Evolutionary conservation across 305 asterid species (phyloP).

Genomic region (Fraxinus floribunda): DNA sequence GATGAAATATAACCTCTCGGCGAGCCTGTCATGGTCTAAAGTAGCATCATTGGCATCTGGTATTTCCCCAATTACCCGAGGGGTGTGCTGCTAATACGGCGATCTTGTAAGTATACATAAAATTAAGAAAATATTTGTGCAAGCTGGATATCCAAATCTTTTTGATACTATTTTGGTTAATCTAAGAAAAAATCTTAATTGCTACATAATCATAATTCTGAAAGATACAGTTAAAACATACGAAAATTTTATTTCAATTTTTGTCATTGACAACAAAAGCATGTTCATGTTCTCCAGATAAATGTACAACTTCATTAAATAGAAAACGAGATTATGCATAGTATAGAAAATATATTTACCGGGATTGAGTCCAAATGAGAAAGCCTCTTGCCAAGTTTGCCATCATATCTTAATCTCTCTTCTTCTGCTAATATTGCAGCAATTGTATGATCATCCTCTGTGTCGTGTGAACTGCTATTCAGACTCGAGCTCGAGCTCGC

Average conservation of each 20-base stretch:
- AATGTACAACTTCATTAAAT: slow-evolving; percentile 19
- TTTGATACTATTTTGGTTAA: background rate
- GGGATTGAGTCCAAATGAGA: slow-evolving; percentile 92
- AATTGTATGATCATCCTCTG: slow-evolving; percentile 93
- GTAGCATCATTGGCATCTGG: slow-evolving; percentile 85
- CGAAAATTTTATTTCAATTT: background rate
- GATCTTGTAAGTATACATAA: slow-evolving; percentile 33
- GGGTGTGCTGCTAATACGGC: slow-evolving; percentile 76
- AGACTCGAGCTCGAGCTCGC: slow-evolving; percentile 70
- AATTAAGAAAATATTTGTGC: background rate
- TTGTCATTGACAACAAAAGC: slow-evolving; percentile 13
- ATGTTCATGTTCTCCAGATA: slow-evolving; percentile 13
- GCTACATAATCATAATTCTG: background rate
- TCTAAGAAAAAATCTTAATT: background rate
- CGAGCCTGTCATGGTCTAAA: slow-evolving; percentile 79
- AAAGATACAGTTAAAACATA: background rate
- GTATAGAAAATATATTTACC: slow-evolving; percentile 35
- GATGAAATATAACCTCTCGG: slow-evolving; percentile 57
- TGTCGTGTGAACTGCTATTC: slow-evolving; percentile 67
- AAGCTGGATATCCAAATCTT: background rate
- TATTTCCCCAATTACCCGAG: slow-evolving; percentile 69
- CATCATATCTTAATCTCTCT: slow-evolving; percentile 42
- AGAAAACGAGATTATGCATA: background rate
- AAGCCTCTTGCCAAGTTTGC: slow-evolving; percentile 76
- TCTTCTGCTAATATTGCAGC: slow-evolving; percentile 76